Evolutionary conservation across 495 filamentous ascomycete species (phyloP).

Genomic region (Podospora australis): DNA sequence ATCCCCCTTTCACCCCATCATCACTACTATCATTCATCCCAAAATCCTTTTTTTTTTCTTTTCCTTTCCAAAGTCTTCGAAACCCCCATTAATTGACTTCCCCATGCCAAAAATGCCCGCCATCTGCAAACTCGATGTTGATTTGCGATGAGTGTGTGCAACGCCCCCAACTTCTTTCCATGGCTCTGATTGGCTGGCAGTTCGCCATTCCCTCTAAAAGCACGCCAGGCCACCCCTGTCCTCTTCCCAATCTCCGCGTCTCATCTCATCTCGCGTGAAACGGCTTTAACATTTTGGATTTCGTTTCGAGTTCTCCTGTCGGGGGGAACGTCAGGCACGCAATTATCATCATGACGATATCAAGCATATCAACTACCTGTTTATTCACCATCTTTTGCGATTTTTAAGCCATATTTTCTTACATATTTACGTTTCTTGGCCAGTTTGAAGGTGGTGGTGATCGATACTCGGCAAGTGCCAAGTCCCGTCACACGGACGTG

Average conservation of each 20-base stretch:
- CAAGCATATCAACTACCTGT: too few relatives aligned
- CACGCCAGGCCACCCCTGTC: slow-evolving; percentile 6
- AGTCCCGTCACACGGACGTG: too few relatives aligned
- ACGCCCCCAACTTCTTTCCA: background rate
- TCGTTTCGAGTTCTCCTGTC: background rate
- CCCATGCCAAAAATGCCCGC: background rate
- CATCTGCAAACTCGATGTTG: too few relatives aligned
- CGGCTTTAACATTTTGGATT: background rate
- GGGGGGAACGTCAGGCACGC: background rate
- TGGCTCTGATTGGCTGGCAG: background rate
- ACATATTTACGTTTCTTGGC: too few relatives aligned
- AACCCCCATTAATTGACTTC: background rate
- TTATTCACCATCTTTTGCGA: too few relatives aligned
- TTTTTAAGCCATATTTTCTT: too few relatives aligned
- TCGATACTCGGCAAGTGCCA: too few relatives aligned
- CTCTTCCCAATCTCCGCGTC: background rate
- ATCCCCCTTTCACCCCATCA: background rate
- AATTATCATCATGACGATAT: too few relatives aligned
- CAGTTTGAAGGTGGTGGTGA: too few relatives aligned
- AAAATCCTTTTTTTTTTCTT: background rate
- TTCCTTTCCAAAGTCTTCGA: background rate
- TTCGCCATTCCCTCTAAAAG: slow-evolving; percentile 5
- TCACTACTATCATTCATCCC: background rate
- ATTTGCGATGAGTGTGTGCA: too few relatives aligned
- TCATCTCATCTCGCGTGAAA: background rate